Base-by-base conservation (phyloP, 805 yeast genomes). In the Lachancea meyersii region DNA sequence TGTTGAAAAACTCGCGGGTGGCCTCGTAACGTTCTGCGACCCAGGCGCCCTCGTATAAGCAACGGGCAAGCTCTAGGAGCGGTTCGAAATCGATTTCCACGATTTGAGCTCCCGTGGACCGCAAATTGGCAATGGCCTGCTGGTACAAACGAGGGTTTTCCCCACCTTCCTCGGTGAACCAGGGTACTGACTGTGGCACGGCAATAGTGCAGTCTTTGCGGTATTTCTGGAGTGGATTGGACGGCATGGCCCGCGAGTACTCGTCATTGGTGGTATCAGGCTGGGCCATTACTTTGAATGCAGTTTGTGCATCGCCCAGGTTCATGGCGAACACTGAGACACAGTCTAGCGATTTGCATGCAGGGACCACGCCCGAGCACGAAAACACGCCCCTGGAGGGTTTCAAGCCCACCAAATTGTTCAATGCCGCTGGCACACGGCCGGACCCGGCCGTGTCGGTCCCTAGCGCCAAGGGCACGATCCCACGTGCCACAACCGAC, bases 381-480 rank as follows among this genome's bases (percentile, higher is more conserved):
- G 95, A 85, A 54, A 91, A 81, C 1, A 78, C 78, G 43, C 98
- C 98, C 48, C 79, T 79, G 1, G 97, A 81, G 30, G 98, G 97
- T 65, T 91, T 91, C 51, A 93, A 75, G 17, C 97, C 97, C 50
- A 91, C 76, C 53, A 88, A 67, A 64, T 93, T 93, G 73, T 91
- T 91, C 51, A 91, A 71, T 23, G 88, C 91, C 20, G 97, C 97
- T 21, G 98, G 98, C 24, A 91, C 98, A 57, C 98, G 77, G 32
- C 97, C 97, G 5, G 96, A 86, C 18, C 98, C 98, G 8, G 98
- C 98, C 28, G 98, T 91, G 61, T 91, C 98, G 5, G 97, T 93
- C 28, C 97, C 97, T 53, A 91, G 71, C 1, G 96, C 75, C 38
- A 91, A 57, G 26, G 97, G 96, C 14, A 86, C 96, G 37, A 80